A percentile compares a stretch with the other conserved stretches of the same genome.
These are phyloP conservation scores for Xerocomellus intermedius DNA, from an alignment of 768 basidiomycete species.

Conservation along the genomic window DNA sequence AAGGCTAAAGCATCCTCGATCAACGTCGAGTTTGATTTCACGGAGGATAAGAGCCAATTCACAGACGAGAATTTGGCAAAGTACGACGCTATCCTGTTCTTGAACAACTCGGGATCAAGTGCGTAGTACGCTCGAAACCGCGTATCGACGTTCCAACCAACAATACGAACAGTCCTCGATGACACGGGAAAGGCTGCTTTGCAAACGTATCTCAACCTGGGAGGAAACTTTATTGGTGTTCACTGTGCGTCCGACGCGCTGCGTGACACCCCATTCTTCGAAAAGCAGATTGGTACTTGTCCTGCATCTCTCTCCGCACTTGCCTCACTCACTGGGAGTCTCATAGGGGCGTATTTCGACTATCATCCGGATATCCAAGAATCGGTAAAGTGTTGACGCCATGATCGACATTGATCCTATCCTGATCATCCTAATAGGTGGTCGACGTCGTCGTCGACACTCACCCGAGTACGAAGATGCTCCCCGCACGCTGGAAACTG, in stretches of 20 bases:
- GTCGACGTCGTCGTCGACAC: slow-evolving; percentile 54
- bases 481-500: slow-evolving; percentile 52
- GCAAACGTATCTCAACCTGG: slow-evolving; percentile 59
- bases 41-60: slow-evolving; percentile 61
- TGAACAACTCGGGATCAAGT: slow-evolving; percentile 71
- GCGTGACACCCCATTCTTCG: slow-evolving; percentile 55
- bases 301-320: background rate
- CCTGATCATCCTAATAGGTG: slow-evolving; percentile 37
- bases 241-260: slow-evolving; percentile 66
- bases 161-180: slow-evolving; percentile 47
- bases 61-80: slow-evolving; percentile 49
- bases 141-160: background rate
- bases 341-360: slow-evolving; percentile 62
- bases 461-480: slow-evolving; percentile 60
- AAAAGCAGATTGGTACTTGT: slow-evolving; percentile 50
- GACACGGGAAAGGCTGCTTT: slow-evolving; percentile 57
- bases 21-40: slow-evolving; percentile 56
- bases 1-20: slow-evolving; percentile 44
- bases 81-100: slow-evolving; percentile 69
- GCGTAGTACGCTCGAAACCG: slow-evolving; percentile 12
- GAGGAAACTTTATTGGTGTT: slow-evolving; percentile 70
- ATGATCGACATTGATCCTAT: background rate
- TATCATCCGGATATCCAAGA: slow-evolving; percentile 66
- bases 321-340: background rate
- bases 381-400: slow-evolving; percentile 45